A percentile compares a stretch with the other conserved stretches of the same genome.
These are phyloP conservation scores for Helenozyma rhizophorensis DNA, from an alignment of 805 yeast genomes.

Conservation along the genomic window DNA sequence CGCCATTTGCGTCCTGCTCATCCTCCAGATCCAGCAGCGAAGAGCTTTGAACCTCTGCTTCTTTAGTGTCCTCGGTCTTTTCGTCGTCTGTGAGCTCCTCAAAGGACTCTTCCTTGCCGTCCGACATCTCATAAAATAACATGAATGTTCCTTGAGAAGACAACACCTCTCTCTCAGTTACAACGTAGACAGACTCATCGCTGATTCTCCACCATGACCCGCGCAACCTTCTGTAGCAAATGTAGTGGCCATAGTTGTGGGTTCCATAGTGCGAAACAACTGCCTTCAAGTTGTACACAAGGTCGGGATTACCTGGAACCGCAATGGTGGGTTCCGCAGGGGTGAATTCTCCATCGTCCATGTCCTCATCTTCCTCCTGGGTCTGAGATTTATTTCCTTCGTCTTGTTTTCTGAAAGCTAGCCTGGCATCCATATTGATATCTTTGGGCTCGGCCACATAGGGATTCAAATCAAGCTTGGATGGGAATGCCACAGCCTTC, in stretches of 20 bases:
- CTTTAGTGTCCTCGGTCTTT: not conserved
- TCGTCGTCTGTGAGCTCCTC: conserved; percentile 4
- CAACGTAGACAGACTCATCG: conserved; percentile 82
- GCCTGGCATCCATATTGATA: conserved; percentile 75
- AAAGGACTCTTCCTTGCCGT: conserved; percentile 20
- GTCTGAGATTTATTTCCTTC: conserved; percentile 13
- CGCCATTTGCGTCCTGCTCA: not conserved
- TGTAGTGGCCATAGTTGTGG: conserved; percentile 96
- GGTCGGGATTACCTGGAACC: conserved; percentile 12
- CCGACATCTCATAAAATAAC: conserved; percentile 73
- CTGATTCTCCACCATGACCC: conserved; percentile 95
- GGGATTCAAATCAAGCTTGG: conserved; percentile 58
- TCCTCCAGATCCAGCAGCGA: conserved; percentile 4
- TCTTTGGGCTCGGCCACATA: conserved; percentile 68
- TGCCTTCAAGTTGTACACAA: conserved; percentile 71
- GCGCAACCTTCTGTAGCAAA: conserved; percentile 75
- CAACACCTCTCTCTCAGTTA: conserved; percentile 75
- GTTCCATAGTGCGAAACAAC: conserved; percentile 93
- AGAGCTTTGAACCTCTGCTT: not conserved
- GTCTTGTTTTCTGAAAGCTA: conserved; percentile 64
- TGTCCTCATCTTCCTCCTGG: not conserved
- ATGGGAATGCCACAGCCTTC: conserved; percentile 75
- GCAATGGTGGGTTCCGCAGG: conserved; percentile 5
- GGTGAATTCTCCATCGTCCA: conserved; percentile 6
- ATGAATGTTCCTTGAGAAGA: conserved; percentile 84